Conservation (phyloP, 352 stramenopile species). For the Phytophthora ramorum region DNA sequence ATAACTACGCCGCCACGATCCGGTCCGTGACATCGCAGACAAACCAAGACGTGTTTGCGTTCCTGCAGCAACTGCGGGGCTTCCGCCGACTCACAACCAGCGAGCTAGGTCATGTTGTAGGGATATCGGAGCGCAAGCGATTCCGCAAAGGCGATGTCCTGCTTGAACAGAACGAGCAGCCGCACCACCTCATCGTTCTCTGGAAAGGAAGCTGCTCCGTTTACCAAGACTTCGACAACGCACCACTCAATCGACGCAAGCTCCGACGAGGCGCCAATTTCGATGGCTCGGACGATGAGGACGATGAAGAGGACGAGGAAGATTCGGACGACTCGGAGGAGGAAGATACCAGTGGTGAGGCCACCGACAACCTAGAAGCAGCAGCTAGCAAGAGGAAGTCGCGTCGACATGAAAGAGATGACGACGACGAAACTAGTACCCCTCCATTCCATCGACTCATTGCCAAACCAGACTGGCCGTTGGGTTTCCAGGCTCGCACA, state of each 20-base stretch:
- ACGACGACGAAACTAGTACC: conserved; percentile 30
- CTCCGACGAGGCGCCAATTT: conserved; percentile 22
- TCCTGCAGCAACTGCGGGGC: conserved; percentile 71
- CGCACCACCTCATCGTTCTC: conserved; percentile 57
- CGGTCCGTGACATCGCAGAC: conserved; percentile 59
- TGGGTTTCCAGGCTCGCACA: conserved; percentile 60
- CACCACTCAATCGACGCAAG: conserved; percentile 43
- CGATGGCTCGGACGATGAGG: conserved; percentile 22
- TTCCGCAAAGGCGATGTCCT: conserved; percentile 74
- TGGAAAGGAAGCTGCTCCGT: conserved; percentile 73
- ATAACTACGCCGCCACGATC: conserved; percentile 63
- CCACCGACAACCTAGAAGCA: not conserved
- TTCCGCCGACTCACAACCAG: conserved; percentile 68
- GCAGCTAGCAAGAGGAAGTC: conserved; percentile 3
- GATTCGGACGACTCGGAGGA: conserved; percentile 19
- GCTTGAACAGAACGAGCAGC: conserved; percentile 69
- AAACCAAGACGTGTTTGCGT: conserved; percentile 72
- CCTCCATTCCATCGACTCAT: conserved; percentile 69
- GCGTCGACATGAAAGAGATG: not conserved
- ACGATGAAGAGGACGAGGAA: conserved; percentile 16
- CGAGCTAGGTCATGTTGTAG: conserved; percentile 75
- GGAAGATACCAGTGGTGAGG: not conserved
- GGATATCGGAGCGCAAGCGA: conserved; percentile 70
- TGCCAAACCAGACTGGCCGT: conserved; percentile 64
- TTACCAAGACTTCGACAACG: conserved; percentile 67